These are phyloP conservation scores for Talaromyces trachyspermus DNA, from an alignment of 495 filamentous ascomycete species.

Conservation along the genomic window DNA sequence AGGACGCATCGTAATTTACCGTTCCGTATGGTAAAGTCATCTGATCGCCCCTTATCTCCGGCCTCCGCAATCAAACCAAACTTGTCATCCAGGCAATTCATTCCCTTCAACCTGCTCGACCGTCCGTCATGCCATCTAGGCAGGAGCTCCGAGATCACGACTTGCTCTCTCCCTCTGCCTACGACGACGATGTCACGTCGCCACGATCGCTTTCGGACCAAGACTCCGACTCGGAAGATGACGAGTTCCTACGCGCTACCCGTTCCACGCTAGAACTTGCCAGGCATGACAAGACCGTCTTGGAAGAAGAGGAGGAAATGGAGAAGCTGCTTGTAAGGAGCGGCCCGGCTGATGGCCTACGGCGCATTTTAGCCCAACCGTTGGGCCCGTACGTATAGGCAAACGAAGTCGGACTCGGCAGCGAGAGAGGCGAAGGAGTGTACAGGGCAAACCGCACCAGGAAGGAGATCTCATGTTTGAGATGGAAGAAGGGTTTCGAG, in stretches of 20 bases:
- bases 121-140: constrained; percentile 2
- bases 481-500: constrained; percentile 75
- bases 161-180: constrained; percentile 54
- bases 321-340: constrained; percentile 62
- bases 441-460: constrained; percentile 36
- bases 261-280: constrained; percentile 65
- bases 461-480: constrained; percentile 78
- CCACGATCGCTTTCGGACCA: constrained; percentile 61
- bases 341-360: constrained; percentile 42
- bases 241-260: constrained; percentile 54
- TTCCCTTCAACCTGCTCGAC: no score
- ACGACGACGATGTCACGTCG: constrained; percentile 62
- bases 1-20: neutral
- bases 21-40: neutral
- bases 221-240: constrained; percentile 71
- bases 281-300: constrained; percentile 64
- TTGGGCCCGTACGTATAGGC: constrained; percentile 44
- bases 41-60: constrained; percentile 1
- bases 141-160: constrained; percentile 14
- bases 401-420: constrained; percentile 44
- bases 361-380: constrained; percentile 39
- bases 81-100: no score
- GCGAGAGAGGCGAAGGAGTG: constrained; percentile 32
- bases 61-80: neutral
- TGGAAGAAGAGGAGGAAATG: constrained; percentile 83